Base-by-base conservation (phyloP, 257 asterid genomes). In the Eucommia ulmoides region DNA sequence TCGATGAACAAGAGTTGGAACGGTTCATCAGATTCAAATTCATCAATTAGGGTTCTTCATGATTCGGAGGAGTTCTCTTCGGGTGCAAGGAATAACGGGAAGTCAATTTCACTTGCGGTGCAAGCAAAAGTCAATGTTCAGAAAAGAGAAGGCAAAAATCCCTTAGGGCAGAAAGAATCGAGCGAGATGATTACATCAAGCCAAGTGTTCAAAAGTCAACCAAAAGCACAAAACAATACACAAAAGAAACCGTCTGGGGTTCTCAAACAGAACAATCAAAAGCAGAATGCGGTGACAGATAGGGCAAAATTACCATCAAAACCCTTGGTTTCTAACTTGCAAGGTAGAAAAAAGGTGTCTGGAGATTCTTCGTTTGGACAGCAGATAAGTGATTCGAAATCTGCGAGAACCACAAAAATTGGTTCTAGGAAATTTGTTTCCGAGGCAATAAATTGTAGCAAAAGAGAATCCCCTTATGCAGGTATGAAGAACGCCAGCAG, bases 111-210 rank as follows among this genome's bases (percentile, higher is more conserved):
- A 11, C 91, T 89, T 38, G 98, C 96, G 45, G 55, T 85, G 56
- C 96, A 76, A 67, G 96, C 99, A 35, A 91, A 83, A 70, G 84
- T 75, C 25, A 86, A 86, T 62, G 93, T 86, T 58, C 88, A 71
- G 78, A 86, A 80, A 76, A 63, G 94, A 74, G 94, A 72, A 66
- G 64, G 54, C 47, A 72, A 59, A 50, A 65, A 26, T 46, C 25
- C 47, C 22, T 69, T 49, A 15, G 59, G 55, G 62, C 72, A 56
- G 63, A 77, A 75, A 61, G 88, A 80, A 56, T 21, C 60, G 9
- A 35, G 55, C 21, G 82, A 82, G 45, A 48, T n/a, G n/a, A n/a
- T 62, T 53, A 70, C 53, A 52, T 70, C 86, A 18, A 63, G 59
- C 29, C 71, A 71, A 50, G 24, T 59, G 11, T 73, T 65, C 55